A percentile compares a stretch with the other conserved stretches of the same genome.
These are phyloP conservation scores for Crucihimalaya himalaica DNA, from an alignment of 345 rosid genomes.

Conservation along the genomic window DNA sequence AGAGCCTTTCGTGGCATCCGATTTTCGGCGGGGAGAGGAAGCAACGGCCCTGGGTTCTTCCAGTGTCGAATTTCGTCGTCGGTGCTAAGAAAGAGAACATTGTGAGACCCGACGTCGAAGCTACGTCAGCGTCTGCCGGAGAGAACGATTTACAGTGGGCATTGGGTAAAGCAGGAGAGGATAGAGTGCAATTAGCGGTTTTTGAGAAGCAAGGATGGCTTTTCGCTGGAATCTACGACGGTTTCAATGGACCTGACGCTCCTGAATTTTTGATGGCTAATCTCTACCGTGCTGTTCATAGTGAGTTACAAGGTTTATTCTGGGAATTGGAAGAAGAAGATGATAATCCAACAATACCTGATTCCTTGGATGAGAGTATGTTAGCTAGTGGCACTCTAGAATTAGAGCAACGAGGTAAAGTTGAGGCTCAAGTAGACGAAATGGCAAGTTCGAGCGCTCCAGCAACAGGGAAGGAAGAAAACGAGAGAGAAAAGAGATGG, in stretches of 20 bases:
- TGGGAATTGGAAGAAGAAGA: slow-evolving; percentile 71
- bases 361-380: slow-evolving; percentile 16
- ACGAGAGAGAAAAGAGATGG: slow-evolving; percentile 52
- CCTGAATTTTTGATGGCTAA: slow-evolving; percentile 97
- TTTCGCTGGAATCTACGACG: slow-evolving; percentile 94
- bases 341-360: slow-evolving; percentile 16
- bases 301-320: slow-evolving; percentile 84
- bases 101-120: slow-evolving; percentile 24
- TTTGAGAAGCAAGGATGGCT: slow-evolving; percentile 99
- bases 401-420: slow-evolving; percentile 35
- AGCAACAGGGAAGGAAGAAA: slow-evolving; percentile 30
- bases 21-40: slow-evolving; percentile 76
- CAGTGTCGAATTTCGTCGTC: slow-evolving; percentile 74
- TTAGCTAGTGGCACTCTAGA: slow-evolving; percentile 14
- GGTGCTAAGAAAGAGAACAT: slow-evolving; percentile 56
- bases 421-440: slow-evolving; percentile 30
- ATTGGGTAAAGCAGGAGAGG: slow-evolving; percentile 96
- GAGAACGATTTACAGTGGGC: slow-evolving; percentile 90
- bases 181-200: slow-evolving; percentile 91
- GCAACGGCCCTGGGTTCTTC: slow-evolving; percentile 94
- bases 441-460: slow-evolving; percentile 35
- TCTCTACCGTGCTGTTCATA: slow-evolving; percentile 89
- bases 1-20: slow-evolving; percentile 58
- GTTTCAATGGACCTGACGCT: slow-evolving; percentile 97
- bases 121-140: slow-evolving; percentile 16